Conservation (phyloP, 1,284 basidiomycete genomes). For the Apiotrichum porosum region DNA sequence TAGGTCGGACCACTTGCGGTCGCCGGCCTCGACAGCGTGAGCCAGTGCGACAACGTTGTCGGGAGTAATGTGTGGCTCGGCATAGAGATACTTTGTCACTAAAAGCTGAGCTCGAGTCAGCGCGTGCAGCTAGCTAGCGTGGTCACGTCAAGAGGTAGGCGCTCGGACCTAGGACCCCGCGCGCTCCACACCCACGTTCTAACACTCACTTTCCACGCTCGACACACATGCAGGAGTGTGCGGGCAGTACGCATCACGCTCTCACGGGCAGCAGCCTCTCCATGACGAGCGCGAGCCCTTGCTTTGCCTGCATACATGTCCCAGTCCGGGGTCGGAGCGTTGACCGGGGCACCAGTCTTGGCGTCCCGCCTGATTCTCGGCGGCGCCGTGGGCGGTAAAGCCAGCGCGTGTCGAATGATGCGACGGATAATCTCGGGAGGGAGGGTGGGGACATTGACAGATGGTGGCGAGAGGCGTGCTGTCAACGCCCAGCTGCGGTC, state of each 20-base stretch:
- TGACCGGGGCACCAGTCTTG: background rate
- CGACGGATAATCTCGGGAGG: constrained; percentile 26
- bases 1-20: constrained; percentile 77
- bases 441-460: constrained; percentile 3
- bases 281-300: too few relatives aligned
- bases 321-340: constrained; percentile 17
- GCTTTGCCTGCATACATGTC: constrained; percentile 23
- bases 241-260: constrained; percentile 9
- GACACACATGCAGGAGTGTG: constrained; percentile 61
- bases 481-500: constrained; percentile 7
- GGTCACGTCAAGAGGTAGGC: too few relatives aligned
- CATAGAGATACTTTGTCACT: constrained; percentile 63
- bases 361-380: background rate
- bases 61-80: constrained; percentile 54
- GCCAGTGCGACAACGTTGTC: constrained; percentile 58
- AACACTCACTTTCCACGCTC: constrained; percentile 65
- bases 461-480: constrained; percentile 5
- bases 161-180: background rate
- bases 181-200: too few relatives aligned
- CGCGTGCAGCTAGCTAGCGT: too few relatives aligned
- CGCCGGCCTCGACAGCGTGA: constrained; percentile 56
- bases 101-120: constrained; percentile 54
- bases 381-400: constrained; percentile 10
- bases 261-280: background rate
- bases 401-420: constrained; percentile 31